A percentile compares a stretch with the other conserved stretches of the same genome.
Evolutionary conservation across 164 flowering plant genomes (phyloP).

Genomic region (Santalum album): DNA sequence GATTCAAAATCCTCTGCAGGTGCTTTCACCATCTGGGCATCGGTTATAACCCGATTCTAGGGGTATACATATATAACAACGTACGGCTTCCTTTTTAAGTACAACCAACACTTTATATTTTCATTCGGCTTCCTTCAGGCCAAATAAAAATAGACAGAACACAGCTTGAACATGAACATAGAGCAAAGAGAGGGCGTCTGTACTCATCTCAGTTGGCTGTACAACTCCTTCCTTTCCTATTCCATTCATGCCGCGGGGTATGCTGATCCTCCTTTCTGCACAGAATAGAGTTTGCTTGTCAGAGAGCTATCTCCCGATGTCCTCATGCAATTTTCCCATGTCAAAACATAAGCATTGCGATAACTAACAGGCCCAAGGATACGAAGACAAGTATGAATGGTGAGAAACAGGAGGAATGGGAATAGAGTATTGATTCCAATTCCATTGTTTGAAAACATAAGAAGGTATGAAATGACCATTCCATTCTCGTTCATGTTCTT

Average conservation of each 20-base stretch:
- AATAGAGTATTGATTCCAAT: too few relatives aligned
- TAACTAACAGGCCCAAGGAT: background rate
- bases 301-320: background rate
- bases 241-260: slow-evolving; percentile 39
- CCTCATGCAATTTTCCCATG: background rate
- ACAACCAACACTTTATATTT: slow-evolving; percentile 41
- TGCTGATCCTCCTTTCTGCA: slow-evolving; percentile 78
- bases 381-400: too few relatives aligned
- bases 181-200: slow-evolving; percentile 23
- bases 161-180: slow-evolving; percentile 21
- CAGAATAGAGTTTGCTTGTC: slow-evolving; percentile 1
- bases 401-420: too few relatives aligned
- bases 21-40: too few relatives aligned
- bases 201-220: slow-evolving; percentile 81
- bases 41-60: slow-evolving; percentile 53
- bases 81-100: slow-evolving; percentile 49
- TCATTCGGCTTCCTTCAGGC: slow-evolving; percentile 28
- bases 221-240: slow-evolving; percentile 48
- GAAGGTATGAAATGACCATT: too few relatives aligned
- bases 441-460: too few relatives aligned
- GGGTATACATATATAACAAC: slow-evolving; percentile 56
- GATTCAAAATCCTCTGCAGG: slow-evolving; percentile 39
- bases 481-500: too few relatives aligned
- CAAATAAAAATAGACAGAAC: slow-evolving; percentile 28
- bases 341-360: background rate